A percentile compares a stretch with the other conserved stretches of the same genome.
Conservation (phyloP, 2,329 filamentous ascomycete genomes). For the Ilyonectria robusta region DNA sequence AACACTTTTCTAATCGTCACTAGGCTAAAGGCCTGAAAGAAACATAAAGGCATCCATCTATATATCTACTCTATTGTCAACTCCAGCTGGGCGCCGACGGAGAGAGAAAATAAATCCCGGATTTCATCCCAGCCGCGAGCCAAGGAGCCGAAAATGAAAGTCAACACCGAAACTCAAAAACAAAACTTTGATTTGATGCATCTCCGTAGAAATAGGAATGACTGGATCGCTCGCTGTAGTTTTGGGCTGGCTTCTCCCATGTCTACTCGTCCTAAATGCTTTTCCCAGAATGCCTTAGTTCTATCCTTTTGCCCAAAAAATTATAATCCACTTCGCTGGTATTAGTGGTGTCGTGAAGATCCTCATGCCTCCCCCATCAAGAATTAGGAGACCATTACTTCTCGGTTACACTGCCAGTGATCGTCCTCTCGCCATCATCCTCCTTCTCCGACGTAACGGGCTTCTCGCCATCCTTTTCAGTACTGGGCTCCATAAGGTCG, state of each 20-base stretch:
- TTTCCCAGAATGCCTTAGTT: background rate
- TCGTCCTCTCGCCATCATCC: conserved; percentile 21
- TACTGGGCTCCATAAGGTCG: conserved; percentile 31
- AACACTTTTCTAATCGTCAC: too few species aligned
- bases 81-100: background rate
- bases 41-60: too few species aligned
- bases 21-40: too few species aligned
- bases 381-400: background rate
- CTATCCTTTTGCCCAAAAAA: background rate
- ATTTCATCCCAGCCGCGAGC: background rate
- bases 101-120: background rate
- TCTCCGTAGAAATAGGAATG: background rate
- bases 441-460: conserved; percentile 6
- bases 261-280: background rate
- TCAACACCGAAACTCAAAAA: background rate
- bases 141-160: background rate
- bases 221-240: background rate
- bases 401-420: conserved; percentile 12
- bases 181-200: background rate
- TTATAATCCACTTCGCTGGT: background rate
- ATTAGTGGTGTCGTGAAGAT: conserved; percentile 1
- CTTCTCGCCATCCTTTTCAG: conserved; percentile 18
- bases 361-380: background rate
- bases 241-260: background rate
- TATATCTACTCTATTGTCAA: too few species aligned